phyloP scores from a whole-genome alignment of 2,329 filamentous ascomycete species.

The Plectosphaerella cucumerina region DNA sequence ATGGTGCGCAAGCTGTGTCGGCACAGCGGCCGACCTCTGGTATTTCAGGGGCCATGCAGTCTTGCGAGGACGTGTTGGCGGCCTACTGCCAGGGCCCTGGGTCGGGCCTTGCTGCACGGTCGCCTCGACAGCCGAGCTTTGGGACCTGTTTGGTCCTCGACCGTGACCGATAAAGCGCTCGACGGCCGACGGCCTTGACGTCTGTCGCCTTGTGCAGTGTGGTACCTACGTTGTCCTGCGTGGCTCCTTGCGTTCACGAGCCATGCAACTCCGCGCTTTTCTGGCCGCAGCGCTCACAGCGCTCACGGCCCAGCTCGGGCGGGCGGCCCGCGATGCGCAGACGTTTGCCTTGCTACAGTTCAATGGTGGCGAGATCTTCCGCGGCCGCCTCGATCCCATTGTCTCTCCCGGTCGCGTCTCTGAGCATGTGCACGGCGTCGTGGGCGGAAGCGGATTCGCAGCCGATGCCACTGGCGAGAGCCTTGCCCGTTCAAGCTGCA shows the following conservation, averaged over 20 bases:
- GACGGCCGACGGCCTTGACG: too few relatives aligned
- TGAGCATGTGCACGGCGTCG: constrained; percentile 64
- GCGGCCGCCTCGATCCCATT: constrained; percentile 64
- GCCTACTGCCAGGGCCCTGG: not conserved
- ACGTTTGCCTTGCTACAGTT: constrained; percentile 69
- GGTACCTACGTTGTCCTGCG: too few relatives aligned
- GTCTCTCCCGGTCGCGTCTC: constrained; percentile 56
- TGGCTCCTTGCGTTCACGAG: too few relatives aligned
- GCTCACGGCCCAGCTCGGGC: not conserved
- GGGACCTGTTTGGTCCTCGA: too few relatives aligned
- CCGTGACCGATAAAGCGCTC: too few relatives aligned
- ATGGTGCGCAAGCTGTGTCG: not conserved
- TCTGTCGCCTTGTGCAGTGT: too few relatives aligned
- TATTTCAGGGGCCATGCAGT: not conserved
- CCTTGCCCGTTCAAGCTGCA: constrained; percentile 60
- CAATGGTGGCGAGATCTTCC: constrained; percentile 59
- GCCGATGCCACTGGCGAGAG: constrained; percentile 56
- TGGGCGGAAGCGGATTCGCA: constrained; percentile 66
- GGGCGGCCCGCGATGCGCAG: constrained; percentile 36
- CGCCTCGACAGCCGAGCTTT: too few relatives aligned
- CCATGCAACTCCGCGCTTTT: too few relatives aligned
- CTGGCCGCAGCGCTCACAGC: not conserved
- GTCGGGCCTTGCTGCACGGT: too few relatives aligned
- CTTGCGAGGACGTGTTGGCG: not conserved
- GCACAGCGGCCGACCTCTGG: not conserved